Evolutionary conservation across 23 red algal genomes (phyloP), one percentile per base, ranked within the genome.

Genomic region (Gracilaria domingensis): DNA sequence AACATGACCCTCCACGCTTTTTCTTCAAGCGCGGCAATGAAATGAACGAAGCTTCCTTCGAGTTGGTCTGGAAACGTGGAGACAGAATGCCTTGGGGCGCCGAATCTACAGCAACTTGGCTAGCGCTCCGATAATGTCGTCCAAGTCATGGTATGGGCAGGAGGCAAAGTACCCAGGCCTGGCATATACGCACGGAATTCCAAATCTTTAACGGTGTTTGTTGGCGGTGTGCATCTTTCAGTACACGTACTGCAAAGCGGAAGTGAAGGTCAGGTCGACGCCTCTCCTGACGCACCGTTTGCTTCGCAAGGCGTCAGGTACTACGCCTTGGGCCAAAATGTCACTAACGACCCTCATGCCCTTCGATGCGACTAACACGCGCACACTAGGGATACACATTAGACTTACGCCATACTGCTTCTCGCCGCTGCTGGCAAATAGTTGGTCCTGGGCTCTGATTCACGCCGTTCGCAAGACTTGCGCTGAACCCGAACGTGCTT

Each of bases 341-440:
- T 37, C 64, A 69, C 13, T 32, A 38, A 12, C n/a, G 60, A 12
- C 23, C 26, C 2, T 65, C 2, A 28, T 21, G 6, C 60, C 60
- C 26, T n/a, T 65, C 60, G 24, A 3, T 65, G 60, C 21, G 32
- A 12, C 26, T 28, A 12, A 65, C 29, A 12, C 4, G 38, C 8
- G 64, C 64, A 69, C 64, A 32, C 38, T 69, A 69, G 33, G n/a
- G 33, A 69, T 69, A 32, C 64, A 69, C 64, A 37, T 18, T 20
- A 69, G 8, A 36, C 33, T 37, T 34, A 34, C 16, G 64, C 32
- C 30, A 69, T 36, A 2, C 64, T 37, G 64, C 32, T 37, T 69
- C 28, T 69, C 8, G 2, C 30, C 32, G 32, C 64, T 37, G 9
- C 33, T 20, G 51, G 51, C 51, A 18, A 17, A 1, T 55, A 55